Base-by-base conservation (phyloP, 257 asterid genomes). In the Penstemon newberryi region DNA sequence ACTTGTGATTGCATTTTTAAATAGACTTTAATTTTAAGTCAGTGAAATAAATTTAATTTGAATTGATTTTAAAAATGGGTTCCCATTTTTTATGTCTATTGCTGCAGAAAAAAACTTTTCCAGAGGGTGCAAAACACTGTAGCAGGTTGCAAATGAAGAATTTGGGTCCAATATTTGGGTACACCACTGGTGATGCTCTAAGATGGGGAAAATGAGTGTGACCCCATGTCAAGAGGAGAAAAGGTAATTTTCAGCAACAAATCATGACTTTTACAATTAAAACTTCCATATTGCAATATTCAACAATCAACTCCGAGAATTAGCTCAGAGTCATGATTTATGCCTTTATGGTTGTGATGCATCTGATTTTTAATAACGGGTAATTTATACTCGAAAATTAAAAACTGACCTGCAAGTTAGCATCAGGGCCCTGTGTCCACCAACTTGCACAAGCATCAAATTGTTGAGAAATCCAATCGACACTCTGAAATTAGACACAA, bases 371-470 rank as follows among this genome's bases (percentile, higher is more conserved):
- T 25, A 52, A 15, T 38, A n/a, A 7, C 1, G 12, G 33, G 33
- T 33, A 13, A 68, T 43, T 51, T 49, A 65, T 51, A 79, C 49
- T 54, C 25, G 56, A 72, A 74, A 58, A 70, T 59, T 63, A 73
- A 80, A 69, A 52, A 74, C 86, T 85, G 83, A 94, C 99, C 96
- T 94, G 99, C 85, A 94, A 76, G 69, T 63, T 81, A 71, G 82
- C 78, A 87, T 91, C 91, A 70, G 97, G 99, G 64, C 99, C 99
- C 70, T 94, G 99, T 5, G 99, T 94, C 97, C 99, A 94, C 97
- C 99, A 94, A 84, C 99, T 94, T 63, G 99, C 96, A 86, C 96
- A 91, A 63, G 89, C 99, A 89, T 94, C 99, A 80, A 94, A 94
- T 78, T 86, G 93, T 78, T 89, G 90, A 82, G 85, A 81, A 47